These are phyloP conservation scores for Fragaria ananassa DNA, from an alignment of 306 rosid genomes.

Conservation along the genomic window DNA sequence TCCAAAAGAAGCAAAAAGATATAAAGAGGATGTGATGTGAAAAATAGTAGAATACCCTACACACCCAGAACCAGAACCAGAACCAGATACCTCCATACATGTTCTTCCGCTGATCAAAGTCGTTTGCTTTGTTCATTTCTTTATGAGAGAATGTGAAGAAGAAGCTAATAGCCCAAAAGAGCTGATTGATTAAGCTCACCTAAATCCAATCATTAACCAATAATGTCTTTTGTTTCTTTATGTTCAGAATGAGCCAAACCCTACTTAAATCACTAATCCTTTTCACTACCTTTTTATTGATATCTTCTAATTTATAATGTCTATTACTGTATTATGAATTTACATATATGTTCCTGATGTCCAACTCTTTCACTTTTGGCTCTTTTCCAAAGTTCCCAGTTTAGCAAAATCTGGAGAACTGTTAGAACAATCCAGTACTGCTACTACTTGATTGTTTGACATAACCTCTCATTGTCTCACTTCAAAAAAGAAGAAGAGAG, in stretches of 20 bases:
- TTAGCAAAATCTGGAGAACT: background rate
- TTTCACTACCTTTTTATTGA: background rate
- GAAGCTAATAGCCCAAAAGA: slow-evolving; percentile 1
- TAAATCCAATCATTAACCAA: slow-evolving; percentile 21
- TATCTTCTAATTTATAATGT: background rate
- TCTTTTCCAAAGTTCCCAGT: background rate
- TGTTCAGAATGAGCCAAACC: background rate
- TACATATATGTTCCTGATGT: background rate
- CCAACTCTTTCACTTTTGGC: slow-evolving; percentile 7
- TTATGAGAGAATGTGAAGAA: slow-evolving; percentile 12
- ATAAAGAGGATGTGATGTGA: slow-evolving; percentile 7
- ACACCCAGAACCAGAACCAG: too few species aligned
- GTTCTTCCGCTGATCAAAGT: background rate
- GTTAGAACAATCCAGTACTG: background rate
- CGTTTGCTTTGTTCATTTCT: slow-evolving; percentile 6
- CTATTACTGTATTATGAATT: background rate
- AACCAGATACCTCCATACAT: background rate
- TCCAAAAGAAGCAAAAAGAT: slow-evolving; percentile 19
- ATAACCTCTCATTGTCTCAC: background rate
- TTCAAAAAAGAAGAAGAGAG: background rate
- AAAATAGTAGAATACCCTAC: slow-evolving; percentile 4
- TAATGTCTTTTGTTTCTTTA: slow-evolving; percentile 17
- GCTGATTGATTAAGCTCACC: background rate
- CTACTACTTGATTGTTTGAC: background rate
- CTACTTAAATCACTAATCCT: slow-evolving; percentile 8